phyloP scores from a whole-genome alignment of 768 basidiomycete genomes.

The Phaffia australis region DNA sequence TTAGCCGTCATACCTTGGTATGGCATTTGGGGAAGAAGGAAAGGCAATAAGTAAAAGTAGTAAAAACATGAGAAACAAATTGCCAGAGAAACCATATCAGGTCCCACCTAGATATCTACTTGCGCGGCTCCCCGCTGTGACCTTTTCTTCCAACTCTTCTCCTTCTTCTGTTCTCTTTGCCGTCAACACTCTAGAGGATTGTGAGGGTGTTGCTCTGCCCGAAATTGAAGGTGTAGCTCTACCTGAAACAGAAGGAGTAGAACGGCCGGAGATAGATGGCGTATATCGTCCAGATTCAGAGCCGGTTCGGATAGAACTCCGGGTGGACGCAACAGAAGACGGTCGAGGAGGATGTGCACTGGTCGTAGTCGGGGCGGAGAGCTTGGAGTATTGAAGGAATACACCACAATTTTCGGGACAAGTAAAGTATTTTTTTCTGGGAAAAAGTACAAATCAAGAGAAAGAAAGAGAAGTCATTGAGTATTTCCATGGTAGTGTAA shows the following conservation, averaged over 20 bases:
- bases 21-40: not conserved
- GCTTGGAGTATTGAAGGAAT: conserved; percentile 71
- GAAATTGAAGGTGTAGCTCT: too few relatives aligned
- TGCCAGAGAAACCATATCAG: too few relatives aligned
- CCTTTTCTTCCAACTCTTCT: conserved; percentile 35
- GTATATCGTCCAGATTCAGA: conserved; percentile 42
- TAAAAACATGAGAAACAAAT: not conserved
- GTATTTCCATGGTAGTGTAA: not conserved
- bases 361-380: conserved; percentile 64
- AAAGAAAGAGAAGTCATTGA: conserved; percentile 4
- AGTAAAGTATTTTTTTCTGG: conserved; percentile 68
- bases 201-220: conserved; percentile 31
- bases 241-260: conserved; percentile 32
- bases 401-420: conserved; percentile 82
- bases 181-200: conserved; percentile 28
- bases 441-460: conserved; percentile 1
- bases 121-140: conserved; percentile 74
- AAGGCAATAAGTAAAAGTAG: not conserved
- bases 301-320: conserved; percentile 34
- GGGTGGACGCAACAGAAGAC: conserved; percentile 67
- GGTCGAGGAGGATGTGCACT: conserved; percentile 49
- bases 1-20: conserved; percentile 60
- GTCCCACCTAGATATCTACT: conserved; percentile 56
- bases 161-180: conserved; percentile 25
- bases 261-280: conserved; percentile 42